phyloP scores from a whole-genome alignment of 768 basidiomycete genomes.

The Mycena indigotica region DNA sequence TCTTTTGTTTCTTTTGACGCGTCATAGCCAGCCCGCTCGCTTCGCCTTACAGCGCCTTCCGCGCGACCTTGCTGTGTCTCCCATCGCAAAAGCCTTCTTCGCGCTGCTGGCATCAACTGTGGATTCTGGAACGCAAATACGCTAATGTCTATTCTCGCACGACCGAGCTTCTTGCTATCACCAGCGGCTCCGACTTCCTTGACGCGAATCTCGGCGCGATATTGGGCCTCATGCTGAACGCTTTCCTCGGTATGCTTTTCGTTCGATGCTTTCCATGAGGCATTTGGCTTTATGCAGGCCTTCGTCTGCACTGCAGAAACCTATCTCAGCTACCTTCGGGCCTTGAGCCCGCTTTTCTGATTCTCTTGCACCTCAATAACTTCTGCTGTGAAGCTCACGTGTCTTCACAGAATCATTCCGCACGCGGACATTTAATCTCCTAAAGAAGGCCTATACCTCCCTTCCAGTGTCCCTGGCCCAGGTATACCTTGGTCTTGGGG shows the following conservation, averaged over 20 bases:
- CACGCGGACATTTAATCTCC: conserved; percentile 51
- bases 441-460: conserved; percentile 68
- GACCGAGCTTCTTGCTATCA: conserved; percentile 40
- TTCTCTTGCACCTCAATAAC: too few species aligned
- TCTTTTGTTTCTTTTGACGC: conserved; percentile 6
- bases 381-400: too few species aligned
- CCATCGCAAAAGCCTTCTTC: conserved; percentile 50
- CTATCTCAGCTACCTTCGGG: conserved; percentile 65
- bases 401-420: conserved; percentile 71
- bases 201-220: conserved; percentile 49
- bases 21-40: conserved; percentile 57
- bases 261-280: not conserved
- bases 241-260: conserved; percentile 52
- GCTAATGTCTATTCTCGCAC: conserved; percentile 55
- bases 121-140: conserved; percentile 52
- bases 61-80: conserved; percentile 41
- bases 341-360: conserved; percentile 36
- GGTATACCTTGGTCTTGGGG: conserved; percentile 54
- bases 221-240: conserved; percentile 44
- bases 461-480: conserved; percentile 57
- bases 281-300: conserved; percentile 17
- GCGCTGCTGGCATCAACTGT: conserved; percentile 52
- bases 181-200: conserved; percentile 46
- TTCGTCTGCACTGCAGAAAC: conserved; percentile 54
- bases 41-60: conserved; percentile 61